Percentiles rank a stretch among this genome's conserved stretches.
phyloP scores from a whole-genome alignment of 208 protist genomes.

The Balamuthia mandrillaris region DNA sequence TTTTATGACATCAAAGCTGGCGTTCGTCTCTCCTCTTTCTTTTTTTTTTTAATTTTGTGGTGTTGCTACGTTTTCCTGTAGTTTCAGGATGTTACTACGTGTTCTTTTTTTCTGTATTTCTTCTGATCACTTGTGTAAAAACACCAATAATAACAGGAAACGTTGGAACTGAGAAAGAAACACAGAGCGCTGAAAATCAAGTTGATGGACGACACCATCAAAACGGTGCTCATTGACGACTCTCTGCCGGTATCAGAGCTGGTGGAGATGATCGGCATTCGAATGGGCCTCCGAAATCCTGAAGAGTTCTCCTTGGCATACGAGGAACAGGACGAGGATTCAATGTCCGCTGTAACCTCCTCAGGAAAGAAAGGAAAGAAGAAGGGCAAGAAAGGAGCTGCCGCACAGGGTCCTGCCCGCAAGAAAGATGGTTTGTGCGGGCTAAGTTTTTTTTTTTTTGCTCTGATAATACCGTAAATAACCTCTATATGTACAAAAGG shows the following conservation, averaged over 20 bases:
- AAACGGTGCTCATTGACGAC: constrained; percentile 31
- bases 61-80: background rate
- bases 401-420: too few relatives aligned
- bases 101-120: background rate
- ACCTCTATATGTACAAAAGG: too few relatives aligned
- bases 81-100: background rate
- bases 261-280: constrained; percentile 36
- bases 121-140: background rate
- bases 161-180: constrained; percentile 73
- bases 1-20: constrained; percentile 68
- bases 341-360: too few relatives aligned
- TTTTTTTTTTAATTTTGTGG: constrained; percentile 2
- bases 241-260: constrained; percentile 27
- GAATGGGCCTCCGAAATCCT: constrained; percentile 37
- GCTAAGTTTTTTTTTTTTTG: too few relatives aligned
- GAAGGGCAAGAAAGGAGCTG: too few relatives aligned
- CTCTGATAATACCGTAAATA: too few relatives aligned
- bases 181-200: constrained; percentile 65
- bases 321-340: constrained; percentile 36
- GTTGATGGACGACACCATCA: constrained; percentile 43
- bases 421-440: too few relatives aligned
- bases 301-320: constrained; percentile 30
- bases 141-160: background rate
- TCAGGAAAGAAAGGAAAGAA: too few relatives aligned
- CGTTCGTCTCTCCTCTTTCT: background rate